Evolutionary conservation across 495 filamentous ascomycete genomes (phyloP).

Genomic region (Neurospora sp.): DNA sequence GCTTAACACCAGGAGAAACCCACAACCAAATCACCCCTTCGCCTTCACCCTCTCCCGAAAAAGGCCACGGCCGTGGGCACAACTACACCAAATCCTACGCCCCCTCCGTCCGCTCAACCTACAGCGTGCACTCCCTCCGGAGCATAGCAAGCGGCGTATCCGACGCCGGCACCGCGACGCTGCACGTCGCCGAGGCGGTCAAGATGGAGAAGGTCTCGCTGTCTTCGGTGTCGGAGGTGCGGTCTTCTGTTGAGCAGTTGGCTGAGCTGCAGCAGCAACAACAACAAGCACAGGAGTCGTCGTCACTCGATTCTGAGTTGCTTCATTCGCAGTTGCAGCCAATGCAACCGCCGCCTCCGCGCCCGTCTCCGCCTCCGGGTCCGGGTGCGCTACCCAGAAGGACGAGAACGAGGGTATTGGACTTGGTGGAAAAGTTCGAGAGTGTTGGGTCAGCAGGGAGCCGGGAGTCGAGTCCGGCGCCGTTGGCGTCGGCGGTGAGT

Average conservation of each 20-base stretch:
- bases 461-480: conserved; percentile 18
- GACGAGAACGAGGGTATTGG: conserved; percentile 30
- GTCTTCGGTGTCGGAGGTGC: not conserved
- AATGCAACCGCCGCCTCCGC: not conserved
- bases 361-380: not conserved
- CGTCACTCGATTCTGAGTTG: not conserved
- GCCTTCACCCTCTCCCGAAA: not conserved
- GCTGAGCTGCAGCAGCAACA: not conserved
- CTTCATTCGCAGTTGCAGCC: not conserved
- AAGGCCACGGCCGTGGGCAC: not conserved
- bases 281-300: not conserved
- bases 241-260: not conserved
- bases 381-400: conserved; percentile 2
- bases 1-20: not conserved
- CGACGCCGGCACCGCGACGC: conserved; percentile 7
- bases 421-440: conserved; percentile 39
- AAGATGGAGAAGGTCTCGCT: conserved; percentile 14
- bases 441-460: conserved; percentile 20
- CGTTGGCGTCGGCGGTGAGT: not conserved
- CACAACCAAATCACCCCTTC: not conserved
- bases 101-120: not conserved
- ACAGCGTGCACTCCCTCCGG: not conserved
- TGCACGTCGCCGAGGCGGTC: conserved; percentile 26
- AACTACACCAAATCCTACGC: not conserved
- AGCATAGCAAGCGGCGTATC: not conserved